These are phyloP conservation scores for Parvularia atlantis DNA, from an alignment of 78 protist genomes.

Conservation along the genomic window DNA sequence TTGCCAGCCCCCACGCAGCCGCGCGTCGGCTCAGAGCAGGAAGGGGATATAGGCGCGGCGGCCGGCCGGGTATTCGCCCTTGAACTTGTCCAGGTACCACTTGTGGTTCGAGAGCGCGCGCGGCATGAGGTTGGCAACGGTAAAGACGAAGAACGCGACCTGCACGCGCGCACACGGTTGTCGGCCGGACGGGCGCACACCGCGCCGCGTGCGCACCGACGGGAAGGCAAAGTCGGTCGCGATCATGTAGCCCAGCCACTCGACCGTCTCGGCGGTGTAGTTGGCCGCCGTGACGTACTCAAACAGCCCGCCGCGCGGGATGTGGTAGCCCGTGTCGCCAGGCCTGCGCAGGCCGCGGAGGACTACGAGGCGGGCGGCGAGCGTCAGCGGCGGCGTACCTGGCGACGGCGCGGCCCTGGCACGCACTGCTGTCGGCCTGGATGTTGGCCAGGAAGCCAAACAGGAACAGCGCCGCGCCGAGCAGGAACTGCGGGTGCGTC, in stretches of 20 bases:
- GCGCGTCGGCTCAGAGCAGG: slow-evolving; percentile 1
- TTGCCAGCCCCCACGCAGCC: no score
- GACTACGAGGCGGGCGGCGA: no score
- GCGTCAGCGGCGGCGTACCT: no score
- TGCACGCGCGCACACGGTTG: no score
- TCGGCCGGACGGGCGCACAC: background rate
- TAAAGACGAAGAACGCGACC: background rate
- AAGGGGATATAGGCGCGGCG: slow-evolving; percentile 18
- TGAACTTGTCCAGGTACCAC: slow-evolving; percentile 18
- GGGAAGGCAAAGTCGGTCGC: background rate
- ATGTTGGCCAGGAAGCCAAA: background rate
- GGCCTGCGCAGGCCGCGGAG: slow-evolving; percentile 21
- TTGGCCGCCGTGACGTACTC: slow-evolving; percentile 27
- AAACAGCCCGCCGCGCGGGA: slow-evolving; percentile 25
- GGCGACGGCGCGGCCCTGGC: no score
- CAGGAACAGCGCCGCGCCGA: background rate
- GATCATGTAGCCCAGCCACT: slow-evolving; percentile 28
- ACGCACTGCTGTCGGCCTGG: slow-evolving; percentile 4
- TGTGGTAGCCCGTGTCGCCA: slow-evolving; percentile 26
- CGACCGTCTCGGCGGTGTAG: slow-evolving; percentile 26
- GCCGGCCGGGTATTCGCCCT: slow-evolving; percentile 6
- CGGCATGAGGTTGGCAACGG: slow-evolving; percentile 15
- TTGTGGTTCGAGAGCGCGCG: slow-evolving; percentile 16
- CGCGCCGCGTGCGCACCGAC: background rate
- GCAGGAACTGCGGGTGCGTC: slow-evolving; percentile 1